Conservation (phyloP, 345 rosid species). For the Brassica nigra region DNA sequence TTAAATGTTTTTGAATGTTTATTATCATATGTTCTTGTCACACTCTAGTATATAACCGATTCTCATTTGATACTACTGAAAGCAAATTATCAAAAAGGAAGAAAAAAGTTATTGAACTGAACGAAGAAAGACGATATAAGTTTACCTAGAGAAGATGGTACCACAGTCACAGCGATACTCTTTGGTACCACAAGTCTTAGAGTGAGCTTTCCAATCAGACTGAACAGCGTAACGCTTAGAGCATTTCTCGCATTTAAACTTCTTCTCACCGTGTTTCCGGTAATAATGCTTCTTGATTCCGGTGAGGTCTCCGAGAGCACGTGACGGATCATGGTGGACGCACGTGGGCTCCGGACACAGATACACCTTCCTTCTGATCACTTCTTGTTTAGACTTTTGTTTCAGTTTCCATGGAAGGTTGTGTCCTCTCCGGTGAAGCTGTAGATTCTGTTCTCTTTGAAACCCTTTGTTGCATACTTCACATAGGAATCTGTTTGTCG, state of each 20-base stretch:
- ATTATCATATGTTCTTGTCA: not conserved
- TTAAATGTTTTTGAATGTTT: not conserved
- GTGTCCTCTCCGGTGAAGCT: slow-evolving; percentile 88
- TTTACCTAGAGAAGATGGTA: slow-evolving; percentile 79
- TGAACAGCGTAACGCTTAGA: slow-evolving; percentile 76
- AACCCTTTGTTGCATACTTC: slow-evolving; percentile 90
- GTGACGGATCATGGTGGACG: slow-evolving; percentile 80
- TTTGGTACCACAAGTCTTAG: slow-evolving; percentile 65
- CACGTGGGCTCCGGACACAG: slow-evolving; percentile 82
- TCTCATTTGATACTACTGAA: not conserved
- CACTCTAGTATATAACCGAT: not conserved
- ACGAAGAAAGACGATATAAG: slow-evolving; percentile 9
- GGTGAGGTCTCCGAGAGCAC: slow-evolving; percentile 84
- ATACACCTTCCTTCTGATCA: slow-evolving; percentile 63
- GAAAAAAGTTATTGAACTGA: not conserved
- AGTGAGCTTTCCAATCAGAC: slow-evolving; percentile 91
- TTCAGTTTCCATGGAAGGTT: slow-evolving; percentile 81
- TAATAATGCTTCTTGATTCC: slow-evolving; percentile 79
- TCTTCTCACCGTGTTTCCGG: slow-evolving; percentile 78
- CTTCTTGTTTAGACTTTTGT: slow-evolving; percentile 74
- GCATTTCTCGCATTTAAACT: slow-evolving; percentile 83
- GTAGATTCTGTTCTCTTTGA: slow-evolving; percentile 79
- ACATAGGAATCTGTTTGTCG: slow-evolving; percentile 77
- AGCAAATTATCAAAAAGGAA: not conserved
- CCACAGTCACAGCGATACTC: slow-evolving; percentile 85